Evolutionary conservation across 2,329 filamentous ascomycete genomes (phyloP).

Genomic region (Aspergillus novoparasiticus): DNA sequence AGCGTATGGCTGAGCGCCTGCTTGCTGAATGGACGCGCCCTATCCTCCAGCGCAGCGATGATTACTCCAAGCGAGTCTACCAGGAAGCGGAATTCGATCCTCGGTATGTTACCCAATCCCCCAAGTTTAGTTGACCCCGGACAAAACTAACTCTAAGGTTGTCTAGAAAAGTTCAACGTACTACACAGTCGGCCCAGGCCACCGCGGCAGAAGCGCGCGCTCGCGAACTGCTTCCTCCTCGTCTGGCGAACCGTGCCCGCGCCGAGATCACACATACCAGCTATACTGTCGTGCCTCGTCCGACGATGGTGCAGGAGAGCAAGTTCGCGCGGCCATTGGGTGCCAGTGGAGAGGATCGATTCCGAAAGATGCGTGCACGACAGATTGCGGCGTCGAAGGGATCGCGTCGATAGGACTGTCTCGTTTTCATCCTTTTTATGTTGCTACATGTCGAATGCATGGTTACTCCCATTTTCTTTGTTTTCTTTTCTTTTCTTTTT

Average conservation of each 20-base stretch:
- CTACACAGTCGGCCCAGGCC: constrained; percentile 35
- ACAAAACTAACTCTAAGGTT: neutral
- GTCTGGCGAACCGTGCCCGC: constrained; percentile 59
- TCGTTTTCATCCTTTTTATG: constrained; percentile 1
- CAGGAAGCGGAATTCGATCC: constrained; percentile 63
- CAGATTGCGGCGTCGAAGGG: constrained; percentile 46
- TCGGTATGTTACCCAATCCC: constrained; percentile 39
- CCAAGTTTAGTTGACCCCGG: neutral
- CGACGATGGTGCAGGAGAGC: constrained; percentile 50
- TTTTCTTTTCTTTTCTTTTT: neutral
- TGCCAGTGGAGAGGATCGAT: constrained; percentile 51
- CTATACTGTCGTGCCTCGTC: constrained; percentile 66
- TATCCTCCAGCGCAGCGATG: constrained; percentile 89
- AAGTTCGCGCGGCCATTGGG: constrained; percentile 50
- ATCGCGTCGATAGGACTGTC: constrained; percentile 36
- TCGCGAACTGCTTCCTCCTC: constrained; percentile 55
- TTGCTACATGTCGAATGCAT: constrained; percentile 5
- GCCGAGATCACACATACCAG: constrained; percentile 61
- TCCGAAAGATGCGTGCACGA: constrained; percentile 52
- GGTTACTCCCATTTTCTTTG: neutral
- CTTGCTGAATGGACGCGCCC: constrained; percentile 94
- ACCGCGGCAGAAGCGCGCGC: constrained; percentile 54
- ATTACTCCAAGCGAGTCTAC: constrained; percentile 82
- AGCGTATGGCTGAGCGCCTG: constrained; percentile 89
- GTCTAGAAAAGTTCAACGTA: constrained; percentile 40